Conservation (phyloP, 2,329 filamentous ascomycete species). For the Aureobasidium sp. region DNA sequence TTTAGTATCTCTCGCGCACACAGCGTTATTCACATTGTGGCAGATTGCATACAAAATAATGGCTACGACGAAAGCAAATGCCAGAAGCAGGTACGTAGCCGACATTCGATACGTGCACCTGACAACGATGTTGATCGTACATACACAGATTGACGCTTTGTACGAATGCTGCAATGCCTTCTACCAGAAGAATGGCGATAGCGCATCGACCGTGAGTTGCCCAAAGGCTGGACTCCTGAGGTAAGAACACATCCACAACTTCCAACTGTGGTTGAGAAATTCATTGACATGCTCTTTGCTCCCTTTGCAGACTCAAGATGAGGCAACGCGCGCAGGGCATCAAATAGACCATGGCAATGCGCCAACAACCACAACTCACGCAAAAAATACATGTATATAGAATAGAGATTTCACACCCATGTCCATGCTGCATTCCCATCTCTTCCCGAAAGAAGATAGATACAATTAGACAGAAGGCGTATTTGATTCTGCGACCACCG, state of each 20-base stretch:
- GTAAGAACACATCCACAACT: constrained; percentile 21
- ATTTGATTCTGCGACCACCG: constrained; percentile 81
- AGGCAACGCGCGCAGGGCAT: constrained; percentile 56
- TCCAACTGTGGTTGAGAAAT: neutral
- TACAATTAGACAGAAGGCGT: constrained; percentile 54
- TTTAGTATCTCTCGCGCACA: neutral
- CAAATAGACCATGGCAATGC: constrained; percentile 15
- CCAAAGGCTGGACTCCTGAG: constrained; percentile 72
- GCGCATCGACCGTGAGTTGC: constrained; percentile 71
- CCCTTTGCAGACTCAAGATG: constrained; percentile 57
- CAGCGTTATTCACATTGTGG: neutral
- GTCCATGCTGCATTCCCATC: constrained; percentile 35
- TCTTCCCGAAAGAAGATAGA: constrained; percentile 41
- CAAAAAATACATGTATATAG: neutral
- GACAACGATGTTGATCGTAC: neutral
- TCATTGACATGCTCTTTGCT: constrained; percentile 8
- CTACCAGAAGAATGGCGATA: constrained; percentile 70
- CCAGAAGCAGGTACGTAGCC: constrained; percentile 41
- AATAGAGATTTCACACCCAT: constrained; percentile 33
- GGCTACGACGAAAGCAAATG: constrained; percentile 82
- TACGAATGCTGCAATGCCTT: constrained; percentile 92
- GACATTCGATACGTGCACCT: neutral
- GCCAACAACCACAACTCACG: neutral
- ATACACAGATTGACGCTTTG: constrained; percentile 61
- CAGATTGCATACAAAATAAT: constrained; percentile 78